Conservation (phyloP, 2,329 filamentous ascomycete species). For the Nothomitra cinnamomea region DNA sequence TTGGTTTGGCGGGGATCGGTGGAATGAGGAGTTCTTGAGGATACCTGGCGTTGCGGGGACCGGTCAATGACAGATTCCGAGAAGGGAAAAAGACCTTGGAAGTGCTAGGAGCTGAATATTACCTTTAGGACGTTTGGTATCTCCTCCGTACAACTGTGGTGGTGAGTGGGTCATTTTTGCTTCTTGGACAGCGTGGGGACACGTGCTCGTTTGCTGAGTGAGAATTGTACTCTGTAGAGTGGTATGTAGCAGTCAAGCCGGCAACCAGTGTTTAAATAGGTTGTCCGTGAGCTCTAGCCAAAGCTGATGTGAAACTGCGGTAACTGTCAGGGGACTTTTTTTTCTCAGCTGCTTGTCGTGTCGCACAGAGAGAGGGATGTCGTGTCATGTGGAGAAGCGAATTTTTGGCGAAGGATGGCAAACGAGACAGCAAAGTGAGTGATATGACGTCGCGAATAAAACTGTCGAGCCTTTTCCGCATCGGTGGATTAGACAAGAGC, state of each 20-base stretch:
- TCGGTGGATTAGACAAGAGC: too few relatives aligned
- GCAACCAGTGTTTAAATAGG: not conserved
- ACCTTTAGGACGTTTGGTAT: slow-evolving; percentile 22
- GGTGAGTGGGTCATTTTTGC: slow-evolving; percentile 11
- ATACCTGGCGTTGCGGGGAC: slow-evolving; percentile 46
- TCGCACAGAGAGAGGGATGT: not conserved
- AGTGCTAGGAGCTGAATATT: slow-evolving; percentile 5
- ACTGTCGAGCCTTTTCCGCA: too few relatives aligned
- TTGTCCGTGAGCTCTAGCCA: not conserved
- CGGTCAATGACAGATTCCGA: slow-evolving; percentile 5
- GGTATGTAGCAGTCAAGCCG: not conserved
- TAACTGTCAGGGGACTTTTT: not conserved
- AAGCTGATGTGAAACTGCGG: not conserved
- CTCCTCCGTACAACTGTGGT: slow-evolving; percentile 14
- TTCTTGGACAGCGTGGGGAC: not conserved
- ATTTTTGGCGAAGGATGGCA: not conserved
- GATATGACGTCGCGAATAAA: not conserved
- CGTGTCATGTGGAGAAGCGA: not conserved
- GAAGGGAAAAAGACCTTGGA: slow-evolving; percentile 3
- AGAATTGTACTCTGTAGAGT: not conserved
- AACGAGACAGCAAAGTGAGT: not conserved
- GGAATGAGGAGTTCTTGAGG: slow-evolving; percentile 71
- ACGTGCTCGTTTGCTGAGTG: not conserved
- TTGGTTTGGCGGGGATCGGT: slow-evolving; percentile 34
- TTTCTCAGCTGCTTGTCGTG: not conserved